Evolutionary conservation across 129 eudicot genomes (phyloP).

Genomic region (Tanacetum coccineum): DNA sequence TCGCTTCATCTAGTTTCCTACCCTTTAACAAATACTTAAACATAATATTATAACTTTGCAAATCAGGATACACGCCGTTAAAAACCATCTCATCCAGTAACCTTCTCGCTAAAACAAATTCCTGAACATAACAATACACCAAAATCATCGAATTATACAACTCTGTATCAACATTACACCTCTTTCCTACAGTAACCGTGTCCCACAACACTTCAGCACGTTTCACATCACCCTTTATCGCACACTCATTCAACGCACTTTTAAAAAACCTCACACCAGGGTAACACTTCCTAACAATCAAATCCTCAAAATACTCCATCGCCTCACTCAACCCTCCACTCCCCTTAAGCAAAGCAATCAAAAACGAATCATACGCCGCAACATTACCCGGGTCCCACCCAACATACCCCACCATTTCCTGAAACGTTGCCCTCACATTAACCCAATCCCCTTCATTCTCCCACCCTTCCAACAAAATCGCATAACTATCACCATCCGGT

Average conservation of each 20-base stretch:
- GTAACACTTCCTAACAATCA: constrained; percentile 52
- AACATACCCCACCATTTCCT: constrained; percentile 60
- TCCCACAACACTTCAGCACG: constrained; percentile 59
- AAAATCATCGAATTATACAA: constrained; percentile 67
- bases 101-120: constrained; percentile 45
- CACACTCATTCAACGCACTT: constrained; percentile 55
- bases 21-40: constrained; percentile 42
- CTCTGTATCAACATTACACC: constrained; percentile 47
- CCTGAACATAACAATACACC: constrained; percentile 44
- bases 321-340: constrained; percentile 58
- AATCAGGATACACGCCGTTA: constrained; percentile 66
- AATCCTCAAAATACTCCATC: constrained; percentile 39
- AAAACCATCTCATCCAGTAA: constrained; percentile 75
- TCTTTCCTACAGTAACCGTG: constrained; percentile 33
- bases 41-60: constrained; percentile 46
- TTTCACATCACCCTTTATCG: constrained; percentile 44
- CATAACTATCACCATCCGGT: constrained; percentile 63
- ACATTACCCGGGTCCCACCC: constrained; percentile 77
- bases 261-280: constrained; percentile 76
- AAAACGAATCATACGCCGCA: constrained; percentile 67
- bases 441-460: constrained; percentile 59
- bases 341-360: constrained; percentile 55
- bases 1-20: constrained; percentile 48
- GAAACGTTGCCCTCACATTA: constrained; percentile 52
- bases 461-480: constrained; percentile 82